Evolutionary conservation across 2,329 filamentous ascomycete species (phyloP), one percentile per base, ranked within the genome.

Genomic region (Arthroderma uncinatum): DNA sequence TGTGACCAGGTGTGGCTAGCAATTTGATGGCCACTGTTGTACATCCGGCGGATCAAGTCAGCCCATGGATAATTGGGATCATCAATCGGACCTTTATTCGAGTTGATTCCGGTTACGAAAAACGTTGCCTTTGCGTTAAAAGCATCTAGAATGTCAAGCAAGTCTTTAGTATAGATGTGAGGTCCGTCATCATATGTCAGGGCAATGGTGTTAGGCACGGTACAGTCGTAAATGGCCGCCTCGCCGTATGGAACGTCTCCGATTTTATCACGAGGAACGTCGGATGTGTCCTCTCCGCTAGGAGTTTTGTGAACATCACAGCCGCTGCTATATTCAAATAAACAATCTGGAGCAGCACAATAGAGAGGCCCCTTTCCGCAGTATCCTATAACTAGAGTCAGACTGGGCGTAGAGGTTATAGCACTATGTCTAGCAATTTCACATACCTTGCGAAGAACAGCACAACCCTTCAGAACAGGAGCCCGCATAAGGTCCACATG

Each of bases 151-250:
- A 84, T 73, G 63, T 86, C 79, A 10, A 86, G 74, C 10, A 87
- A 75, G 59, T 83, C 78, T 40, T 71, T 70, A 1, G 83, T 86
- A 67, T 82, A 85, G 19, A 75, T 68, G 61, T 79, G 80, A 21
- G 83, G 84, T 1, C 84, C 84, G 66, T 86, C 84, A 62, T 86
- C 84, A 62, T 80, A 86, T 0, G 83, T 86, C 57, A 87, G 67
- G 16, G 84, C 84, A 63, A 87, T 77, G 9, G 80, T 80, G 55
- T 82, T 81, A 2, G 77, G 73, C n/a, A 73, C 73, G 39, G 63
- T 66, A 61, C 75, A 77, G 9, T 68, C 66, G 33, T 68, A 68
- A 55, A 74, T 71, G 16, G 66, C 63, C 7, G 61, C 57, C 21
- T 68, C 67, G 1, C 67, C 71, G 52, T 74, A 74, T 16, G 69